Evolutionary conservation across 2,329 filamentous ascomycete genomes (phyloP).

Genomic region (Phaeoacremonium minimum): DNA sequence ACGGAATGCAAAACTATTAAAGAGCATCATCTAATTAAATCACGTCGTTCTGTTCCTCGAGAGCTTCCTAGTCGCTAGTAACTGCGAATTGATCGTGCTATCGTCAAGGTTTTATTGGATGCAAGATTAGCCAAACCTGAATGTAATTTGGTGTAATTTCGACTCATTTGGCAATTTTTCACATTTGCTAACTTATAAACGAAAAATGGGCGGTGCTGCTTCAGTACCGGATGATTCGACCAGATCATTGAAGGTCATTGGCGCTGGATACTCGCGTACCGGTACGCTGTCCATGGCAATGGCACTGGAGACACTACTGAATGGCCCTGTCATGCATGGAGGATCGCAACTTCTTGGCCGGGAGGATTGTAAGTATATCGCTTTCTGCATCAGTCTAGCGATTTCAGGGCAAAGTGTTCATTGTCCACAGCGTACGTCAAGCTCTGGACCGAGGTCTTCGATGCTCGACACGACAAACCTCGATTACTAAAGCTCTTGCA

Average conservation of each 20-base stretch:
- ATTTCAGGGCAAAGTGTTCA: too few species aligned
- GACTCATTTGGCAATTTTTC: too few species aligned
- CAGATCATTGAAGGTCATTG: conserved; percentile 2
- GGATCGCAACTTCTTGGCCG: conserved; percentile 1
- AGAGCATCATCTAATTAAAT: too few species aligned
- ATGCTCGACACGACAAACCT: background rate
- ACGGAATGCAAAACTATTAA: too few species aligned
- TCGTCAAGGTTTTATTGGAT: too few species aligned
- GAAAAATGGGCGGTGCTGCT: conserved; percentile 4
- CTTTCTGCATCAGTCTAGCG: fast-evolving
- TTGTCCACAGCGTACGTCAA: conserved; percentile 1
- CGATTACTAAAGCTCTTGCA: background rate
- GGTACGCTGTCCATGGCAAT: background rate
- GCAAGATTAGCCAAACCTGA: too few species aligned
- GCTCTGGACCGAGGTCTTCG: conserved; percentile 1
- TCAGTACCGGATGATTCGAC: background rate
- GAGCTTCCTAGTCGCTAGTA: too few species aligned
- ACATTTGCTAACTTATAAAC: too few species aligned
- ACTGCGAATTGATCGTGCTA: too few species aligned
- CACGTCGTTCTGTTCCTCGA: too few species aligned
- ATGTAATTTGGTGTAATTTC: too few species aligned
- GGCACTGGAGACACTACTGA: conserved; percentile 3
- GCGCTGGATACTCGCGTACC: conserved; percentile 2
- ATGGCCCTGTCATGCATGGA: conserved; percentile 1
- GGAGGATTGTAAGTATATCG: conserved; percentile 1